Percentiles rank a stretch among this genome's conserved stretches.
Evolutionary conservation across 179 eudicot species (phyloP).

Genomic region (Drosera spatulata): DNA sequence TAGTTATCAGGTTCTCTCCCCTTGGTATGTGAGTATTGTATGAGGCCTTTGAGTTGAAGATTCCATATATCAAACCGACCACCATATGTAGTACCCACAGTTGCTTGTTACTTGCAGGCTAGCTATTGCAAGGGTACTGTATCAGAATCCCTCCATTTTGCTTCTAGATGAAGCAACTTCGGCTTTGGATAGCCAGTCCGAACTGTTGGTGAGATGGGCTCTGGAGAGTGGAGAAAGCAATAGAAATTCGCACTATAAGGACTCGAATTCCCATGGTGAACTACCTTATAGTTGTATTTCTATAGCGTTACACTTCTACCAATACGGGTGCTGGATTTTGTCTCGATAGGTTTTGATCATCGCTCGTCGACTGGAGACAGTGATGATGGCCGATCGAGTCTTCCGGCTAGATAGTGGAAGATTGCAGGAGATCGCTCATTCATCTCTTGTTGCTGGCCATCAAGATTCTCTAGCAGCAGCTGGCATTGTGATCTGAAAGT

Average conservation of each 20-base stretch:
- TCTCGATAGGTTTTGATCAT: slow-evolving; percentile 65
- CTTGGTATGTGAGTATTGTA: slow-evolving; percentile 91
- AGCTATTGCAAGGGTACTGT: no score
- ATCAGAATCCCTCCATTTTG: no score
- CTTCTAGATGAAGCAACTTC: no score
- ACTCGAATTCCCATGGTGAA: slow-evolving; percentile 9
- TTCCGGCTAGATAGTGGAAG: slow-evolving; percentile 51
- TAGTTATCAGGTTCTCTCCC: no score
- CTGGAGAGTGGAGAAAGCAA: slow-evolving; percentile 70
- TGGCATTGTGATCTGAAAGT: slow-evolving; percentile 24
- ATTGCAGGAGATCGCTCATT: slow-evolving; percentile 60
- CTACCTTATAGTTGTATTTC: no score
- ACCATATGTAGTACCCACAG: no score
- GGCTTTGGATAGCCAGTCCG: slow-evolving; percentile 72
- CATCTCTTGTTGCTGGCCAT: slow-evolving; percentile 33
- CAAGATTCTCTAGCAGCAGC: slow-evolving; percentile 34
- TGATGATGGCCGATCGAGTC: slow-evolving; percentile 76
- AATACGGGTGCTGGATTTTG: background rate
- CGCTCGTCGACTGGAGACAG: slow-evolving; percentile 85
- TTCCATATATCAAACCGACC: slow-evolving; percentile 84
- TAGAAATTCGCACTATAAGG: slow-evolving; percentile 71
- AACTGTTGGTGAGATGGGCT: slow-evolving; percentile 88
- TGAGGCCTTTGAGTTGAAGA: no score
- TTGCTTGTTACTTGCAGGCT: no score
- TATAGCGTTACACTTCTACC: background rate